These are phyloP conservation scores for Dothideomycetidae sp. DNA, from an alignment of 2,329 filamentous ascomycete genomes.

Conservation along the genomic window DNA sequence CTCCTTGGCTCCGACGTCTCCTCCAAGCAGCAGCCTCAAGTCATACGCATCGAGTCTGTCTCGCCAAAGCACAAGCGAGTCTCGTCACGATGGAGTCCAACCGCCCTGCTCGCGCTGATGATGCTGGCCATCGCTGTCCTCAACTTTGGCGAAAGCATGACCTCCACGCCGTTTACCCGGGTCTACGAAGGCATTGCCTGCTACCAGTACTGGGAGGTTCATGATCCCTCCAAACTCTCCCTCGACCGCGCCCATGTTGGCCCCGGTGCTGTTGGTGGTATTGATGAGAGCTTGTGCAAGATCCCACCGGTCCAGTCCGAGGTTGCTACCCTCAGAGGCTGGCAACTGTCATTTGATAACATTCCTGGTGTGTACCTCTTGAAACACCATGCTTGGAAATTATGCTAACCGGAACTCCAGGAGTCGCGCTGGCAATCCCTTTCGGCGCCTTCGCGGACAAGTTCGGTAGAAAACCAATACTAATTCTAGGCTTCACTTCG, in stretches of 20 bases:
- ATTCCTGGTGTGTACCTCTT: constrained; percentile 28
- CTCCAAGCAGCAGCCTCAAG: background rate
- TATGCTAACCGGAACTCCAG: constrained; percentile 3
- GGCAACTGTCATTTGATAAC: constrained; percentile 32
- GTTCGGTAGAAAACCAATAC: constrained; percentile 22
- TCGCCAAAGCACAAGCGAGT: background rate
- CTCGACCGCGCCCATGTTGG: constrained; percentile 16
- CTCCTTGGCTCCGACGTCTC: background rate
- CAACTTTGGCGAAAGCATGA: constrained; percentile 28
- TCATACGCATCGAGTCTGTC: background rate
- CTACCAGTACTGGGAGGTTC: constrained; percentile 32
- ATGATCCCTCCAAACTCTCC: constrained; percentile 20
- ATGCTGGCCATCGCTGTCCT: constrained; percentile 30
- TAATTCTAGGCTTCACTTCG: constrained; percentile 18
- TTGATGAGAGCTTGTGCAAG: constrained; percentile 36
- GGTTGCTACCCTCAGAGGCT: constrained; percentile 39
- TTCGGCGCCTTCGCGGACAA: constrained; percentile 24
- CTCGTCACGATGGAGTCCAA: background rate
- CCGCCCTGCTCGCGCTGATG: constrained; percentile 15
- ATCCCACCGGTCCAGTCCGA: constrained; percentile 34
- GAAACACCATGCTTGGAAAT: too few species aligned
- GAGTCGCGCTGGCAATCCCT: constrained; percentile 21
- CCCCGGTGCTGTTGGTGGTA: constrained; percentile 21
- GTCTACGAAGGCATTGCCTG: constrained; percentile 43
- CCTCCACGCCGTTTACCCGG: constrained; percentile 31